phyloP scores from a whole-genome alignment of 768 basidiomycete species.

The Tylopilus vinaceipallidus region DNA sequence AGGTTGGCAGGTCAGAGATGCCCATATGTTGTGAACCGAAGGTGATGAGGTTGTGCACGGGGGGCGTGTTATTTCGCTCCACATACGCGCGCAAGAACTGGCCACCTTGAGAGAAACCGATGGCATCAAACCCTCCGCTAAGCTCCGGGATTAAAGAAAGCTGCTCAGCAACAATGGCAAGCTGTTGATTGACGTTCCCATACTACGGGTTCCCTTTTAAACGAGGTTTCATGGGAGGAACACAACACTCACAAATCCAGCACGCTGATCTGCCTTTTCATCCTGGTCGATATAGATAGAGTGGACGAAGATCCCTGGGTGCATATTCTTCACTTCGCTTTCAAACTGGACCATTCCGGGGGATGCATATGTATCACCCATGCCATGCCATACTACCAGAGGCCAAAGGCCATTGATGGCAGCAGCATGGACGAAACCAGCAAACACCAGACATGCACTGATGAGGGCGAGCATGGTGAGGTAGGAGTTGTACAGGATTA shows the following conservation, averaged over 20 bases:
- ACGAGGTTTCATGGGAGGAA: background rate
- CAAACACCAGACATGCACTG: conserved; percentile 16
- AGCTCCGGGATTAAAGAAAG: conserved; percentile 64
- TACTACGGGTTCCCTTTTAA: conserved; percentile 46
- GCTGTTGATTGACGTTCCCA: conserved; percentile 72
- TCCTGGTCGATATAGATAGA: conserved; percentile 67
- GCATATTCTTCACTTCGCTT: conserved; percentile 52
- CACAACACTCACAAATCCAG: conserved; percentile 63
- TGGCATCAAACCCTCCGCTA: conserved; percentile 72
- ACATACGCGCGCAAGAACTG: conserved; percentile 87
- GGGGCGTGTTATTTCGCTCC: conserved; percentile 70
- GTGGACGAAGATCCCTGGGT: conserved; percentile 78
- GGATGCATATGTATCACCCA: conserved; percentile 79
- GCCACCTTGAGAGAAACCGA: conserved; percentile 88
- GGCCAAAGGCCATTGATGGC: conserved; percentile 39
- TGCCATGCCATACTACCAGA: conserved; percentile 75
- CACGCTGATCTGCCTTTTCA: conserved; percentile 58
- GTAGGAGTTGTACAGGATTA: too few relatives aligned
- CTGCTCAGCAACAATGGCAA: conserved; percentile 63
- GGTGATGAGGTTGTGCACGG: conserved; percentile 77
- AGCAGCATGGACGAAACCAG: conserved; percentile 10
- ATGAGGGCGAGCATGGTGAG: conserved; percentile 14
- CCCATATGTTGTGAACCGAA: conserved; percentile 91
- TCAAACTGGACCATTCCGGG: conserved; percentile 71
- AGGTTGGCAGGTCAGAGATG: conserved; percentile 70